These are phyloP conservation scores for Rhodomyrtus psidioides DNA, from an alignment of 441 rosid genomes.

Conservation along the genomic window DNA sequence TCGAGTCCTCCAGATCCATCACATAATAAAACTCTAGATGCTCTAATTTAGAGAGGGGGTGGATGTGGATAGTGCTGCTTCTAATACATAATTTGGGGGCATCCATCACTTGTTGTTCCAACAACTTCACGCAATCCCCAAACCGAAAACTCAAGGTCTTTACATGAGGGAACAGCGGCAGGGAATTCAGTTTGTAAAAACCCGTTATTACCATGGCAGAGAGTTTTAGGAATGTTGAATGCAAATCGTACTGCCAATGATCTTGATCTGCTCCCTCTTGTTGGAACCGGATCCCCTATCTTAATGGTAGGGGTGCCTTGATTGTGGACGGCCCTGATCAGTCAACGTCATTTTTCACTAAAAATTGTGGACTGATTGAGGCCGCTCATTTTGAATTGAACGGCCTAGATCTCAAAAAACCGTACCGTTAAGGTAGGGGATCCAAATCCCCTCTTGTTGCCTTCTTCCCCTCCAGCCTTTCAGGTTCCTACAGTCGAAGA, in stretches of 20 bases:
- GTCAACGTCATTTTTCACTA: too few relatives aligned
- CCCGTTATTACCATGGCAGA: fast-evolving
- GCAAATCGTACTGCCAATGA: neutral
- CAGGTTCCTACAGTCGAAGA: neutral
- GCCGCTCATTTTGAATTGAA: too few relatives aligned
- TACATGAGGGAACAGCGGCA: neutral
- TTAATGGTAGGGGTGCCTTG: too few relatives aligned
- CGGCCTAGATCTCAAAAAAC: too few relatives aligned
- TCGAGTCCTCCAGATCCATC: neutral
- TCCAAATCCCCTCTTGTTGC: too few relatives aligned
- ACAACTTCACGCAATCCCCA: neutral
- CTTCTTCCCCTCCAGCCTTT: neutral
- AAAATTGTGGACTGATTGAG: too few relatives aligned
- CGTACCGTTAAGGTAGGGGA: too few relatives aligned
- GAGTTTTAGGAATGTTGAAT: neutral
- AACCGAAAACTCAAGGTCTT: neutral
- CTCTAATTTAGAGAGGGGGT: neutral
- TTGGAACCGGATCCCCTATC: too few relatives aligned
- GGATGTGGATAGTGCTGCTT: neutral
- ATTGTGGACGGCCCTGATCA: too few relatives aligned
- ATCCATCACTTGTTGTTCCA: neutral
- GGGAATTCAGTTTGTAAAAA: neutral
- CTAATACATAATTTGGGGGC: neutral
- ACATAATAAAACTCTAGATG: neutral
- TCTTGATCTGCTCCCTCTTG: neutral